Evolutionary conservation across 331 rosid species (phyloP), one percentile per base, ranked within the genome.

Genomic region (Cucumis variabilis): DNA sequence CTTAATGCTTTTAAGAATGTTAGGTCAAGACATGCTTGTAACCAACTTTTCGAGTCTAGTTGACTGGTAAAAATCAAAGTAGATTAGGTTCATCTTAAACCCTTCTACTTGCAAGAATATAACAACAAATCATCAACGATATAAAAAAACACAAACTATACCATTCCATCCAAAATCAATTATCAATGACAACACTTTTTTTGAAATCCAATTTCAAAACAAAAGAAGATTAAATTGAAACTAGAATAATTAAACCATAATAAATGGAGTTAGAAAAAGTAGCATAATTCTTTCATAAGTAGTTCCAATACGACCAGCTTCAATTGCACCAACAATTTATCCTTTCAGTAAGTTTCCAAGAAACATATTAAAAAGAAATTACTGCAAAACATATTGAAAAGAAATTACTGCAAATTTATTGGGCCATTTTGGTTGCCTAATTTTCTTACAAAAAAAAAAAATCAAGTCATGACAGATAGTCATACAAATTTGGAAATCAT

Each of bases 251-350:
- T 19, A 55, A 81, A 13, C 20, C 55, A 37, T 30, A 62, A 21
- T 6, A 10, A 60, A 41, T 69, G 50, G 68, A 77, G 86, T 78
- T 28, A 81, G 83, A 19, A 20, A 44, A 62, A 68, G 82, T 93
- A 96, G 99, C 99, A 97, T 97, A 98, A 97, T 97, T 93, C 99
- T 93, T 27, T 99, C 99, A 92, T 97, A 97, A 46, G 99, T 96
- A 7, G 99, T 96, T 84, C 99, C 99, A 72, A 97, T 96, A 62
- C 99, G 98, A 63, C 99, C 99, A 76, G 99, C 99, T 88, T 99
- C 99, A 88, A 97, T 97, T 69, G 96, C 99, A 80, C 99, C 99
- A 88, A 97, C 99, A 9, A 99, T 94, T 89, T 96, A 99, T 82
- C 99, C 99, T 80, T 95, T 97, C 68, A 97, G 98, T 91, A 97